A percentile compares a stretch with the other conserved stretches of the same genome.
Evolutionary conservation across 2,329 filamentous ascomycete species (phyloP).

Genomic region (Diaporthe humulicola): DNA sequence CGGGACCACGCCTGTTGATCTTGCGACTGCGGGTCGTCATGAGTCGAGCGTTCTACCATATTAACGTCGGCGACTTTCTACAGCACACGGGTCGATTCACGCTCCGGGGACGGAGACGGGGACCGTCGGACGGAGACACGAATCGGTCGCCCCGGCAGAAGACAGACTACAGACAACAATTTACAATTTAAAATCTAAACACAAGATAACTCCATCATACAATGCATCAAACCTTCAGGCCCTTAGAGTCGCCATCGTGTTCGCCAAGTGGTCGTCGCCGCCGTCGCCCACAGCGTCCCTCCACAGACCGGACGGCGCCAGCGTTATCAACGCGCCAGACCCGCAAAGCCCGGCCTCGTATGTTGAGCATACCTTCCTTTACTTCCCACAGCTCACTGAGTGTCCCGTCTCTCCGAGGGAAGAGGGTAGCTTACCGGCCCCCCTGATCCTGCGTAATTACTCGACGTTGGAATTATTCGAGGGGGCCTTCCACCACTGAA

Average conservation of each 20-base stretch:
- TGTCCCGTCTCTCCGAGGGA: not conserved
- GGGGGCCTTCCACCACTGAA: not conserved
- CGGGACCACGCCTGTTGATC: not conserved
- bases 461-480: not conserved
- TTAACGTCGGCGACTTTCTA: conserved; percentile 1
- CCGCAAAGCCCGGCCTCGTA: not conserved
- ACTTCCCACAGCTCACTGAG: not conserved
- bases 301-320: not conserved
- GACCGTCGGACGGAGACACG: too few relatives aligned
- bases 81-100: not conserved
- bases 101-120: conserved; percentile 1
- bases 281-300: not conserved
- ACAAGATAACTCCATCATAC: not conserved
- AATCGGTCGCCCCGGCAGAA: not conserved
- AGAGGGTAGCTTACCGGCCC: not conserved
- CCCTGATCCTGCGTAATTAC: not conserved
- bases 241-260: not conserved
- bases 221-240: not conserved
- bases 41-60: not conserved
- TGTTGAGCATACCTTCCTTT: not conserved
- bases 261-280: not conserved
- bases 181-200: not conserved
- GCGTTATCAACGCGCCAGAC: not conserved
- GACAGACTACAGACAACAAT: not conserved
- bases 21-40: not conserved